Evolutionary conservation across 139 green algal species (phyloP).

Genomic region (Picochlorum sp.): DNA sequence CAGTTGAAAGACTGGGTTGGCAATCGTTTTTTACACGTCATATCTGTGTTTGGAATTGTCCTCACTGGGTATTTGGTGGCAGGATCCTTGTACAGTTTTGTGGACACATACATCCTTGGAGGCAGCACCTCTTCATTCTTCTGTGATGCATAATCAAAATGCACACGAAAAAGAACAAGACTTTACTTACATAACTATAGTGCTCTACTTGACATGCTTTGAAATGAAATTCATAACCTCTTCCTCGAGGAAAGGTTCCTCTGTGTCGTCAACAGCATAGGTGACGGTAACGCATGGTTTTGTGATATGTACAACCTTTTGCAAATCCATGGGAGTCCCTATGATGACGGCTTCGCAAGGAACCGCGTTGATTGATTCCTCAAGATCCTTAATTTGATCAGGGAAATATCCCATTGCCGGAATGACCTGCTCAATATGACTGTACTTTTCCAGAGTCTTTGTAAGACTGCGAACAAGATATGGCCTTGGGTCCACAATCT

Average conservation of each 20-base stretch:
- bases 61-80: slow-evolving; percentile 1
- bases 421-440: slow-evolving; percentile 28
- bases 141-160: neutral
- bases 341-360: slow-evolving; percentile 27
- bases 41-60: neutral
- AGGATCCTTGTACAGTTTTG: neutral
- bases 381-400: slow-evolving; percentile 27
- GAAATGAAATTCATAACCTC: slow-evolving; percentile 17
- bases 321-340: slow-evolving; percentile 27
- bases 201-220: neutral
- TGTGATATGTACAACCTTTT: slow-evolving; percentile 9
- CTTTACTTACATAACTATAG: no score
- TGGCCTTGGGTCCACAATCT: slow-evolving; percentile 33
- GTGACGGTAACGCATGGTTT: slow-evolving; percentile 12
- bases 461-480: slow-evolving; percentile 27
- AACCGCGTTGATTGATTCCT: slow-evolving; percentile 25
- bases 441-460: slow-evolving; percentile 19
- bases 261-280: slow-evolving; percentile 20
- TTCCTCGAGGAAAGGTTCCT: slow-evolving; percentile 16
- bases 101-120: neutral
- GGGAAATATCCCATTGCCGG: slow-evolving; percentile 40
- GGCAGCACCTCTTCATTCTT: neutral
- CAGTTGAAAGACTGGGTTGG: neutral
- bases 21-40: neutral
- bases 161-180: no score